A percentile compares a stretch with the other conserved stretches of the same genome.
These are phyloP conservation scores for Phytophthora pisi DNA, from an alignment of 352 stramenopile genomes.

Conservation along the genomic window DNA sequence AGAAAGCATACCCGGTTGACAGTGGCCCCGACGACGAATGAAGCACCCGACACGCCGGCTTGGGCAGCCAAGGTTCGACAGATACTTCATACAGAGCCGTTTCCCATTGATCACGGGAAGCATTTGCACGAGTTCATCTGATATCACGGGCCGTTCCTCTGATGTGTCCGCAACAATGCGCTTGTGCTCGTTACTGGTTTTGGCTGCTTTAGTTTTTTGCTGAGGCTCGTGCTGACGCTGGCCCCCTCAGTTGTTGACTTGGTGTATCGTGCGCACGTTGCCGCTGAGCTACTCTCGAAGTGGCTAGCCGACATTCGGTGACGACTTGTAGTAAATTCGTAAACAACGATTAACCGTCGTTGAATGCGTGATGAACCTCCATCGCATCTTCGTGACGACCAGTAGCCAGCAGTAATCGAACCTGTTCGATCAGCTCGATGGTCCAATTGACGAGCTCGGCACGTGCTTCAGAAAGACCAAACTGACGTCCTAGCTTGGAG, in stretches of 20 bases:
- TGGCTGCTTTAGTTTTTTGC: not conserved
- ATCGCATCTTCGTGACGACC: not conserved
- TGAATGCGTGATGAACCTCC: not conserved
- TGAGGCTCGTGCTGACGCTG: not conserved
- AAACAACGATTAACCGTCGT: not conserved
- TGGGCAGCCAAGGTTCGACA: constrained; percentile 5
- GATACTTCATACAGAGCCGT: constrained; percentile 13
- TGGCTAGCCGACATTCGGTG: no score
- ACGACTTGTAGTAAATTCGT: not conserved
- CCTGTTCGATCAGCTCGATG: constrained; percentile 1
- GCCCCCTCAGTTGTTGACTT: not conserved
- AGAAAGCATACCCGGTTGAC: not conserved
- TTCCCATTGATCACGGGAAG: constrained; percentile 1
- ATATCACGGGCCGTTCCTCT: not conserved
- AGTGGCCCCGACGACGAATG: not conserved
- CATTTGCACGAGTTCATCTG: not conserved
- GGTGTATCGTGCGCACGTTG: not conserved
- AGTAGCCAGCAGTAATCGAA: not conserved
- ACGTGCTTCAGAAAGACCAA: not conserved
- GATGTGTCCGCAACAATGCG: not conserved
- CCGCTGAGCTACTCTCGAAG: not conserved
- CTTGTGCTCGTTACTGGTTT: not conserved
- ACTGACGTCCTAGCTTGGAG: not conserved
- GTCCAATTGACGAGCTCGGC: constrained; percentile 9
- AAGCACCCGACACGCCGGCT: constrained; percentile 1